These are phyloP conservation scores for Nothophytophthora sp. DNA, from an alignment of 352 stramenopile genomes.

Conservation along the genomic window DNA sequence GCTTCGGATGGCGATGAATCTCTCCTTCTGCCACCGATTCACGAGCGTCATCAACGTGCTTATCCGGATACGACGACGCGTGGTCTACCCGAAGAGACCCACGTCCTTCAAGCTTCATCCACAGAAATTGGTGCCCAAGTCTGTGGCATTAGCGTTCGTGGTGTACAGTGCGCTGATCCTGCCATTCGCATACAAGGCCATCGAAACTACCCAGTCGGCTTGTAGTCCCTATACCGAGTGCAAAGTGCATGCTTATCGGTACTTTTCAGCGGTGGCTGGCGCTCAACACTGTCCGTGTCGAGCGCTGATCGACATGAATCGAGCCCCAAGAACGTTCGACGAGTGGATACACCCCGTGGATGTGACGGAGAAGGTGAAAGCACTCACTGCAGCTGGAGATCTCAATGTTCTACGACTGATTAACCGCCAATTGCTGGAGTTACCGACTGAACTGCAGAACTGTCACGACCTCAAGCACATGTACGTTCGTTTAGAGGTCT, in stretches of 20 bases:
- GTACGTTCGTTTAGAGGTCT: no score
- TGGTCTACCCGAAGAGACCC: constrained; percentile 27
- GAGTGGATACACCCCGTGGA: constrained; percentile 27
- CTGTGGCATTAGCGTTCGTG: constrained; percentile 19
- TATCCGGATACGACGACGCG: constrained; percentile 13
- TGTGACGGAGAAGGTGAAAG: constrained; percentile 22
- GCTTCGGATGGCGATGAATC: constrained; percentile 29
- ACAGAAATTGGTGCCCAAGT: constrained; percentile 21
- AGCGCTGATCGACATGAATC: constrained; percentile 31
- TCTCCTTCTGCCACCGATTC: constrained; percentile 27
- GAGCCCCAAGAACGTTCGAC: constrained; percentile 10
- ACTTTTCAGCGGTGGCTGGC: constrained; percentile 6
- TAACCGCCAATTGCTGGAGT: constrained; percentile 24
- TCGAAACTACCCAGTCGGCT: constrained; percentile 9
- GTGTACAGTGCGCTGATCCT: constrained; percentile 8
- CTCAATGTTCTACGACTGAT: constrained; percentile 42
- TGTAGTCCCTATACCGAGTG: constrained; percentile 21
- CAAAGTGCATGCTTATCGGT: constrained; percentile 25
- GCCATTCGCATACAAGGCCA: constrained; percentile 13
- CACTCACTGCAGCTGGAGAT: constrained; percentile 24
- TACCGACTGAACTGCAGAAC: constrained; percentile 24
- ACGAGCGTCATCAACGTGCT: constrained; percentile 14
- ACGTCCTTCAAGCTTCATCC: constrained; percentile 7
- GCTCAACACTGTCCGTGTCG: constrained; percentile 34
- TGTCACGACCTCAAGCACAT: constrained; percentile 39